Evolutionary conservation across 768 basidiomycete species (phyloP), one percentile per base, ranked within the genome.

Genomic region (Rhizopogon salebrosus): DNA sequence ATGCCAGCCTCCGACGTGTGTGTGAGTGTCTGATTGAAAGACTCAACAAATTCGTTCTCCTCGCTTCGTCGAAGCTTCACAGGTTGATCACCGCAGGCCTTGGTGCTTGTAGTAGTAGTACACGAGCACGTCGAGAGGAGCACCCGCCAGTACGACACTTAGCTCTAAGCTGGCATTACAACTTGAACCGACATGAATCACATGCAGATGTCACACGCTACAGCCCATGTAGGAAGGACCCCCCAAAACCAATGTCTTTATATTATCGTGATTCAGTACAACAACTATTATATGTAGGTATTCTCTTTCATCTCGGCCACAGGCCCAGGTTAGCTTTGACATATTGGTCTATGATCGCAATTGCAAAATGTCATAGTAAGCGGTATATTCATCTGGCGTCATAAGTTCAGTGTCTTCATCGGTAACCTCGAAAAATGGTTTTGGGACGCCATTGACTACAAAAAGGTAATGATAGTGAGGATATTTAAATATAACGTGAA

Each of bases 381-480:
- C 82, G 27, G 85, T 83, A 64, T 95, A 95, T 69, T 97, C 94
- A 52, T 95, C 94, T 2, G 90, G 85, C 3, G 90, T 91, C 94
- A 97, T 97, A 60, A 85, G 64, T 42, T 93, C 94, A 61, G 93
- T 87, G 64, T 95, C 87, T 58, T 93, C 95, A 60, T 97, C 94
- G 3, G 90, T 95, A 39, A 98, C 82, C 56, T 85, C 76, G 3
- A 85, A 89, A 60, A 89, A 87, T 6, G 81, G 77, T 60, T 89
- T 83, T 18, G 82, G 76, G 37, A 75, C 71, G 13, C 93, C 92
- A 54, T 85, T 85, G 23, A 98, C 93, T 91, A 57, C 38, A 52
- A 48, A 51, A 53, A 39, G 22, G 8, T 39, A 6, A 27, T 54
- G 22, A 52, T 35, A 14, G 6, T 24, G 22, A 39, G 18, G 41